Evolutionary conservation across 2,329 filamentous ascomycete genomes (phyloP), one percentile per base, ranked within the genome.

Genomic region (Lachnellula subtilissima): DNA sequence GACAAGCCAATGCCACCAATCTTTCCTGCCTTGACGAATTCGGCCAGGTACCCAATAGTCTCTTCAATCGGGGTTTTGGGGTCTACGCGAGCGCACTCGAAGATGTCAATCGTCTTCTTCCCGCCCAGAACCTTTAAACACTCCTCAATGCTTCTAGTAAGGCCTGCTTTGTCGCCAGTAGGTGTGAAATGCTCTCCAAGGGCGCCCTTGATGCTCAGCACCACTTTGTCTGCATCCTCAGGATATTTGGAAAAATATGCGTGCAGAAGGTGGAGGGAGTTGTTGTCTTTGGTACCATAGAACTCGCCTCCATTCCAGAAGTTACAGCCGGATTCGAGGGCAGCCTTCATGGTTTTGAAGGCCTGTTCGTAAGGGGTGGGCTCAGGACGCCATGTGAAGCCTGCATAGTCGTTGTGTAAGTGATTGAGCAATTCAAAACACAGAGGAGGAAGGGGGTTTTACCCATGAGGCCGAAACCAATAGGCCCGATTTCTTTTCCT

Each of bases 281-380:
- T 85, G 64, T 75, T 75, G n/a, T 80, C 73, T 1, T 78, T 76
- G 0, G 74, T 71, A 45, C 85, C 85, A 71, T 88, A 88, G 65
- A 87, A 78, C 65, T 86, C 83, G 60, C 77, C 84, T 37, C 75
- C 83, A 64, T 85, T 86, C 82, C 83, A 87, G 54, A 78, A 71
- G 58, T 70, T 76, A 64, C 69, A 70, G 54, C 76, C 73, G 9
- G 68, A 66, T 22, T 70, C 59, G 14, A 84, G 67, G 5, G 82
- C 73, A n/a, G 78, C 75, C 60, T 78, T 78, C 70, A 87, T 74
- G 11, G 80, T 77, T 47, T 76, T 76, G 57, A 84, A 76, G 47
- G 77, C 73, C 58, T 79, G 71, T 22, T 80, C 75, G 11, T 76
- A 64, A 3, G 76, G 67, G 15, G 70, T 66, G 15, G 56, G 55